These are phyloP conservation scores for Syncephalastrum racemosum DNA, from an alignment of 371 early-diverging fungal species.

Conservation along the genomic window DNA sequence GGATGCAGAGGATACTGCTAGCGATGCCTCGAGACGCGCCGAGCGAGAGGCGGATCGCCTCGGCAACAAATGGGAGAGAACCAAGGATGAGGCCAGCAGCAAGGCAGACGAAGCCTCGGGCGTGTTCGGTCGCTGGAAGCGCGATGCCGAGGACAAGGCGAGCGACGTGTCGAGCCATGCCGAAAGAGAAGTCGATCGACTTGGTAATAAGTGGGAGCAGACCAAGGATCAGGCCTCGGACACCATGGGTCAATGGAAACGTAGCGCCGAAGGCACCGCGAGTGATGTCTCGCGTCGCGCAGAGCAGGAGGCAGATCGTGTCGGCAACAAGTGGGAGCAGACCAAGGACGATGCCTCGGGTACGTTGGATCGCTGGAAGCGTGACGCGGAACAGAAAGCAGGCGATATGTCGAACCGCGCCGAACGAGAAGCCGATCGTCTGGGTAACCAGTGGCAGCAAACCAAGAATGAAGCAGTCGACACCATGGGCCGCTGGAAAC, in stretches of 20 bases:
- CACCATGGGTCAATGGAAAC: not conserved
- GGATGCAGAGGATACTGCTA: conserved; percentile 3
- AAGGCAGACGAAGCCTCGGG: not conserved
- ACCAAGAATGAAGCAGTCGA: conserved; percentile 7
- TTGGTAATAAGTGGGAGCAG: conserved; percentile 12
- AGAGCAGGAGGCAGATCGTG: conserved; percentile 4
- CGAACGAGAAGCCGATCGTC: conserved; percentile 1
- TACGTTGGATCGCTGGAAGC: conserved; percentile 14
- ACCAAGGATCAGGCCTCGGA: conserved; percentile 13
- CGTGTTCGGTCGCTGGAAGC: not conserved
- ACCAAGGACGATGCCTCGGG: conserved; percentile 12
- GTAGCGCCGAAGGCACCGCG: not conserved
- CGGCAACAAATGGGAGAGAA: conserved; percentile 6
- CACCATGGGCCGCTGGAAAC: not conserved
- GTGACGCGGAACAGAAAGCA: conserved; percentile 12
- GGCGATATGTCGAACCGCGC: conserved; percentile 3
- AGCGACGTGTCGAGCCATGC: not conserved
- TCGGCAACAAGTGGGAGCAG: not conserved
- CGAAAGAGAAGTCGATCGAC: not conserved
- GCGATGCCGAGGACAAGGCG: conserved; percentile 9
- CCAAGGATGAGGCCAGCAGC: conserved; percentile 7
- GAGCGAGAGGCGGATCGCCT: conserved; percentile 7
- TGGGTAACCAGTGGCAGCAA: conserved; percentile 5
- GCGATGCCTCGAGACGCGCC: conserved; percentile 7
- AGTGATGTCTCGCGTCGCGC: not conserved